These are phyloP conservation scores for Macrolepiota albuminosa DNA, from an alignment of 768 basidiomycete genomes.

Conservation along the genomic window DNA sequence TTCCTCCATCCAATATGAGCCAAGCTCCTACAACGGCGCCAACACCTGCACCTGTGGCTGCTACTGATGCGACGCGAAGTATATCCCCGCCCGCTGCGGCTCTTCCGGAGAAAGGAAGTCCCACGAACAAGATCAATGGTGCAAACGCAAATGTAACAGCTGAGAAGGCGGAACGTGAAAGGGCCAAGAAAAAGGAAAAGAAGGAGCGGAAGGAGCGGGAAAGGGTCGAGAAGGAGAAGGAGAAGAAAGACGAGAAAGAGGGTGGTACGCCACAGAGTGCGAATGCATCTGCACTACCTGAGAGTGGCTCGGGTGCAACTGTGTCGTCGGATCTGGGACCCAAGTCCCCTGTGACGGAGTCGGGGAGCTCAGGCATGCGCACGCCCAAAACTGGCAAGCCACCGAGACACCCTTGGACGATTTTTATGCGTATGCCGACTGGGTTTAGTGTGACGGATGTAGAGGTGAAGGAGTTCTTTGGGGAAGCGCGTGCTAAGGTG, in stretches of 20 bases:
- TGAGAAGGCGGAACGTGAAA: conserved; percentile 55
- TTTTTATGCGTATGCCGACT: conserved; percentile 68
- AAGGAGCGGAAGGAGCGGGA: conserved; percentile 61
- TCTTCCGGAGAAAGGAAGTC: conserved; percentile 30
- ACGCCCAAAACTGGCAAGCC: conserved; percentile 68
- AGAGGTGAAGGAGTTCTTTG: conserved; percentile 75
- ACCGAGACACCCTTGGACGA: conserved; percentile 75
- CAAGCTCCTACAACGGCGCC: conserved; percentile 21
- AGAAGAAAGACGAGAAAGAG: conserved; percentile 30
- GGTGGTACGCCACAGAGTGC: conserved; percentile 22
- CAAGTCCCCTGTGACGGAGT: conserved; percentile 51
- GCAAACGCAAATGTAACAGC: conserved; percentile 13
- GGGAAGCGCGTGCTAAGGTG: conserved; percentile 64
- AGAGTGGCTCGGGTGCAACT: conserved; percentile 18
- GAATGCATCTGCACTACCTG: conserved; percentile 26
- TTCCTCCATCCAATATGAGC: conserved; percentile 31
- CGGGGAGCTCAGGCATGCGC: conserved; percentile 54
- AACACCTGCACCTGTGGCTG: conserved; percentile 24
- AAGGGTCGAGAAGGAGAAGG: conserved; percentile 38
- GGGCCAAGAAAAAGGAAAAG: conserved; percentile 55
- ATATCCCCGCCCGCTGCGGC: conserved; percentile 29
- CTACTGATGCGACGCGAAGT: neutral
- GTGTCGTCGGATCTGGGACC: conserved; percentile 32
- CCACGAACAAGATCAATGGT: conserved; percentile 38
- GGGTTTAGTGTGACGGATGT: conserved; percentile 43